A percentile compares a stretch with the other conserved stretches of the same genome.
Conservation (phyloP, 345 rosid genomes). For the Cochlearia excelsa region DNA sequence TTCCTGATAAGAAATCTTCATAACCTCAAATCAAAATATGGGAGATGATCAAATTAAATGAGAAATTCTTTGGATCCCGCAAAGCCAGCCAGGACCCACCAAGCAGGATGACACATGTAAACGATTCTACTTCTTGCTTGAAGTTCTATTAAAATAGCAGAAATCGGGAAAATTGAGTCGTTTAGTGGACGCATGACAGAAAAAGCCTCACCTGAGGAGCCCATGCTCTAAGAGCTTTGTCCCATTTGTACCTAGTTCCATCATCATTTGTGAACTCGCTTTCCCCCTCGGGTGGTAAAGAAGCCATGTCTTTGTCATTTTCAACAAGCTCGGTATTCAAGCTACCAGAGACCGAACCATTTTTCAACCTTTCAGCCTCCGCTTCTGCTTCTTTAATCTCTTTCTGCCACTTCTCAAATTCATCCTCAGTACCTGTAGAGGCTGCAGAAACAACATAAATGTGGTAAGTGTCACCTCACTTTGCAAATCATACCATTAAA, state of each 20-base stretch:
- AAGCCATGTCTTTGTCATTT: slow-evolving; percentile 42
- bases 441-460: slow-evolving; percentile 43
- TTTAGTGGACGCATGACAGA: neutral
- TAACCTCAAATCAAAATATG: slow-evolving; percentile 5
- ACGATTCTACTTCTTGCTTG: slow-evolving; percentile 4
- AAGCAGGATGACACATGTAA: slow-evolving; percentile 22
- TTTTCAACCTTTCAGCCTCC: slow-evolving; percentile 53
- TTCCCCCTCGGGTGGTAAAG: slow-evolving; percentile 82
- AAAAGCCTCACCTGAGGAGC: slow-evolving; percentile 76
- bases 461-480: slow-evolving; percentile 29
- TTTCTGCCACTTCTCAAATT: slow-evolving; percentile 85
- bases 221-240: slow-evolving; percentile 69
- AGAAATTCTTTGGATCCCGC: slow-evolving; percentile 2
- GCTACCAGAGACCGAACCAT: slow-evolving; percentile 42
- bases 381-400: slow-evolving; percentile 76
- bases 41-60: slow-evolving; percentile 10
- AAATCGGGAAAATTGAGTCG: neutral
- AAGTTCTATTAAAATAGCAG: neutral
- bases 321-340: slow-evolving; percentile 28
- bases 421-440: slow-evolving; percentile 49
- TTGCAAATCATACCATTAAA: slow-evolving; percentile 1
- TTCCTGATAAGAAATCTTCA: slow-evolving; percentile 19
- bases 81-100: slow-evolving; percentile 10
- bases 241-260: slow-evolving; percentile 88
- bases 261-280: slow-evolving; percentile 95